Conservation (phyloP, 805 yeast genomes). For the Saccharomycopsis olivae region DNA sequence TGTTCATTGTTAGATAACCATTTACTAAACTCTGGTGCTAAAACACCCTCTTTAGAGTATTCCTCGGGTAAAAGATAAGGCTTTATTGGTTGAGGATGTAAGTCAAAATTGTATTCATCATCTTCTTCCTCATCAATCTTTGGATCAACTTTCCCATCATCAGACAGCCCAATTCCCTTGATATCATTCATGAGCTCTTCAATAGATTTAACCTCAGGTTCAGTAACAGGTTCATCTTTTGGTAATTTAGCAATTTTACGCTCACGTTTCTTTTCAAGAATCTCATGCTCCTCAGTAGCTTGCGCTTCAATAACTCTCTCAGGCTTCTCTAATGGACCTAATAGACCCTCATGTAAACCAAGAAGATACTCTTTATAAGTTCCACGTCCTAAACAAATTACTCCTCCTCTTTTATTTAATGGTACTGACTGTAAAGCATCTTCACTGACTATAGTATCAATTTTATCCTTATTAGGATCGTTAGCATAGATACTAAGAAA, state of each 20-base stretch:
- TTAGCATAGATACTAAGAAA: conserved; percentile 49
- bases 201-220: conserved; percentile 4
- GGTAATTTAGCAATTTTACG: conserved; percentile 2
- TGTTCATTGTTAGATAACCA: conserved; percentile 18
- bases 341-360: conserved; percentile 89
- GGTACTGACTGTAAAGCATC: conserved; percentile 38
- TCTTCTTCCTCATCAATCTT: conserved; percentile 15
- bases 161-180: conserved; percentile 13
- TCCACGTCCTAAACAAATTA: conserved; percentile 89
- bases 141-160: conserved; percentile 15
- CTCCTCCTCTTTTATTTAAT: conserved; percentile 57
- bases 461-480: conserved; percentile 19
- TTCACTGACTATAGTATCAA: conserved; percentile 27
- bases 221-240: conserved; percentile 8
- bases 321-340: conserved; percentile 74
- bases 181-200: conserved; percentile 12
- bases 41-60: conserved; percentile 34
- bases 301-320: conserved; percentile 20
- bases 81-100: conserved; percentile 24
- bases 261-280: conserved; percentile 1
- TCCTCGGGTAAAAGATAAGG: conserved; percentile 57
- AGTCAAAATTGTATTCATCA: conserved; percentile 11
- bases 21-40: conserved; percentile 52
- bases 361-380: conserved; percentile 85
- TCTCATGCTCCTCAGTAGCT: conserved; percentile 10